Base-by-base conservation (phyloP, 371 early-diverging fungal species). In the Basidiobolus meristosporus region DNA sequence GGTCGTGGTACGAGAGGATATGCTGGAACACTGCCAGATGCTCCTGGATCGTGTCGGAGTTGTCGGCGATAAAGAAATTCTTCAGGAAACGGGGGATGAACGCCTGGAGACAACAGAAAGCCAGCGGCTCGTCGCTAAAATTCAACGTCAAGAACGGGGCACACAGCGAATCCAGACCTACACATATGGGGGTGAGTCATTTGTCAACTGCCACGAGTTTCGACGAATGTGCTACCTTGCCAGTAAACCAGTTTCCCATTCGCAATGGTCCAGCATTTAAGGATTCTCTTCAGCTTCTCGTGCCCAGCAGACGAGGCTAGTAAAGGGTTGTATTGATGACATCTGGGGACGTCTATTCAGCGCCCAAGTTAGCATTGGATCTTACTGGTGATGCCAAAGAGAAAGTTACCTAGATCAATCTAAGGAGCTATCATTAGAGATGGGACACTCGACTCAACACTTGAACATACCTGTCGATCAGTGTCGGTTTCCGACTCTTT, bases 301-400 rank as follows among this genome's bases (percentile, higher is more conserved):
- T 83, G 86, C 1, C 86, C 86, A 9, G 57, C 50, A 4, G 72
- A 66, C 16, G 77, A 77, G 4, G 74, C 69, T 39, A 88, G 50
- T 11, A 81, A 44, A 38, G 70, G 75, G 46, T 84, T 72, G 53
- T 88, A 86, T 44, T 78, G 70, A 50, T 88, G 89, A 46, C 89
- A 88, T 33, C 89, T 54, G 5, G 84, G 85, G 20, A 86, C 75
- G 53, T 88, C 86, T 55, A 38, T 28, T 29, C 36, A 29, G n/a
- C n/a, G n/a, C n/a, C n/a, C n/a, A 45, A n/a, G 22, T 19, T 14
- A 18, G 10, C 15, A 15, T 53, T 54, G 4, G 62, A 49, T 43
- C 62, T 19, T 9, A 33, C 14, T 12, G 12, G 21, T 22, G 26
- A 12, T 38, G 10, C 11, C 15, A n/a, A 23, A 41, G 1, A 19